Base-by-base conservation (phyloP, 2,329 filamentous ascomycete species). In the Colletotrichum tamarilloi region DNA sequence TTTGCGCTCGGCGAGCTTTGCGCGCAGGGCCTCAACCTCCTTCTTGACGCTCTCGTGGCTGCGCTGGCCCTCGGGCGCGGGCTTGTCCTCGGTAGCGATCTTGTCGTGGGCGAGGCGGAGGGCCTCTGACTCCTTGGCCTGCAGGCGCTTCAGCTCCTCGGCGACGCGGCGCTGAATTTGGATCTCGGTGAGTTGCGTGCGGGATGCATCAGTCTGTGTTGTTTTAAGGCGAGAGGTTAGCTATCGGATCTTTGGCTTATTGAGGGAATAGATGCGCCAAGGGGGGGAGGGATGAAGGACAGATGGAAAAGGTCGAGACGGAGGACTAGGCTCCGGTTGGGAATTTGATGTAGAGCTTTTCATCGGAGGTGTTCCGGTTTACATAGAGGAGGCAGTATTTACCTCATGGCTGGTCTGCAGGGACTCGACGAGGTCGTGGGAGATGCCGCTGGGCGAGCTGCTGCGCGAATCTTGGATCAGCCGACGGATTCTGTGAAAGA, bases 391-490 rank as follows among this genome's bases (percentile, higher is more conserved):
- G 52, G 24, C 6, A 5, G 1, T 4, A n/a, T 85, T 80, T 89
- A 98, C 95, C 91, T 98, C 95, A 78, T 93, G 89, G 86, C 91
- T 97, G 75, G 91, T 90, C 83, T 98, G 94, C 74, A 98, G 88
- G 74, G 92, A 91, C 79, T 97, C 92, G 79, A 97, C 89, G 79
- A 98, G 88, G 80, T 94, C 92, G 80, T 94, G 92, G 77, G 95
- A 97, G 83, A 97, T 82, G 78, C 87, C 86, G 76, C 86, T 84
- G 42, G 88, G 86, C 62, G 85, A 84, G 77, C 80, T 81, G 78
- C 80, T 85, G 79, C 79, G 78, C 55, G 38, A 46, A 56, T 30
- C 42, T 79, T 71, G 72, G 72, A 65, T 75, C 66, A 76, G 68
- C 32, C 60, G 38, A 38, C 12, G 49, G 32, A 56, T 38, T 16